phyloP scores from a whole-genome alignment of 164 flowering plant genomes.

The Aristolochia contorta region DNA sequence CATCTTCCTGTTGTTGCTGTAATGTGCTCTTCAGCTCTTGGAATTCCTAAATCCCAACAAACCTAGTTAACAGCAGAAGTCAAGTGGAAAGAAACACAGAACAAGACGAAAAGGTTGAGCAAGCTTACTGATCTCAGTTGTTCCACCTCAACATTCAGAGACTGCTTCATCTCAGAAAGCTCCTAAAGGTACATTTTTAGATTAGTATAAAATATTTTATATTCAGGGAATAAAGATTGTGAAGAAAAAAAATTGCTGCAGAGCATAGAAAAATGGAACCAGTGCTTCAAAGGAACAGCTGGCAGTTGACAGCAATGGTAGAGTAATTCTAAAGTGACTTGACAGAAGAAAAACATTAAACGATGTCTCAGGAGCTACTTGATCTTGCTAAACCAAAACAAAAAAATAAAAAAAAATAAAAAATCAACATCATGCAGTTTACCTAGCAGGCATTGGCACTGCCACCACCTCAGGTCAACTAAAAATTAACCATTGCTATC shows the following conservation, averaged over 20 bases:
- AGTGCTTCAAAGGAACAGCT: background rate
- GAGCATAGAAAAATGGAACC: background rate
- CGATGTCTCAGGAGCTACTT: no score
- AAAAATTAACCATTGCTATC: no score
- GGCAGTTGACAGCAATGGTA: background rate
- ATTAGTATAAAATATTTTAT: background rate
- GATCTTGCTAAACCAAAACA: no score
- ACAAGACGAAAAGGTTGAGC: background rate
- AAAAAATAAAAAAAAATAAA: no score
- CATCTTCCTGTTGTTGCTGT: conserved; percentile 89
- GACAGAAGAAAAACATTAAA: background rate
- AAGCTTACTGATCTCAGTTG: conserved; percentile 62
- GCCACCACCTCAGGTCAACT: no score
- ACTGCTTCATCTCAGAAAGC: conserved; percentile 62
- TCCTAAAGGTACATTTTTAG: conserved; percentile 36
- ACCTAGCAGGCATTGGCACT: no score
- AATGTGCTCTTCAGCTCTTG: conserved; percentile 76
- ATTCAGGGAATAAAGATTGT: background rate
- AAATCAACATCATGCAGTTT: no score
- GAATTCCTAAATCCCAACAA: conserved; percentile 14
- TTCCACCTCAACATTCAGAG: conserved; percentile 80
- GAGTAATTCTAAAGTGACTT: background rate
- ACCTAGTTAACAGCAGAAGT: no score
- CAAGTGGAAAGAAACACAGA: background rate
- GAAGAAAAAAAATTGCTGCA: background rate